A percentile compares a stretch with the other conserved stretches of the same genome.
Evolutionary conservation across 2,329 filamentous ascomycete species (phyloP).

Genomic region (Chlorencoelia australis): DNA sequence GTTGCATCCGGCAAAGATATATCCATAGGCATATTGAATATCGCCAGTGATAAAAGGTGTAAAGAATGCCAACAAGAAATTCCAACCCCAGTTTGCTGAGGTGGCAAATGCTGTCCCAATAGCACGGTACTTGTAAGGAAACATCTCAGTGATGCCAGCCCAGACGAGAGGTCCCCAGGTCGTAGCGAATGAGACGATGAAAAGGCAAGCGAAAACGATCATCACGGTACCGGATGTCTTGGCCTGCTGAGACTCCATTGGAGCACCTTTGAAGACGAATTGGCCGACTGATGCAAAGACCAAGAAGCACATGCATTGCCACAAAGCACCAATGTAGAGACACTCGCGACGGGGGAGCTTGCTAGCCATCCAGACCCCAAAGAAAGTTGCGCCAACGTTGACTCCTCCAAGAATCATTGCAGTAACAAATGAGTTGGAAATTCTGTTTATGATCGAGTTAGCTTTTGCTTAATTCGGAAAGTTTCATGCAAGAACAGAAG

Average conservation of each 20-base stretch:
- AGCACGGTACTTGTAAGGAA: constrained; percentile 52
- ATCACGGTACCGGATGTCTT: constrained; percentile 52
- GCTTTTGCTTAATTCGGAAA: neutral
- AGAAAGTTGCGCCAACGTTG: constrained; percentile 52
- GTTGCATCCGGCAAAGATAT: constrained; percentile 66
- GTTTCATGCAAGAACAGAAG: neutral
- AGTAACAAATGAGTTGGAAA: constrained; percentile 54
- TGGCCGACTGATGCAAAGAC: constrained; percentile 44
- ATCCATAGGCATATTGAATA: constrained; percentile 62
- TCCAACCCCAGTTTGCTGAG: constrained; percentile 58
- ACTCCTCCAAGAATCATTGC: constrained; percentile 60
- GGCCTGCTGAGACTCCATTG: constrained; percentile 31
- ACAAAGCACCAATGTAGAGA: constrained; percentile 54
- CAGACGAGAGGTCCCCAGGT: constrained; percentile 64
- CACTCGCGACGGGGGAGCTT: constrained; percentile 58
- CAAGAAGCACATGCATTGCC: constrained; percentile 61
- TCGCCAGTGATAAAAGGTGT: constrained; percentile 66
- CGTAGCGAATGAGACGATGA: constrained; percentile 60
- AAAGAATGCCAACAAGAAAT: constrained; percentile 68
- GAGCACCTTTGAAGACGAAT: constrained; percentile 34
- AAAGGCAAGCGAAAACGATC: constrained; percentile 65
- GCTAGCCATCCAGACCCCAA: constrained; percentile 53
- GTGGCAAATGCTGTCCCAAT: constrained; percentile 52
- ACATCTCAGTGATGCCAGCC: constrained; percentile 58
- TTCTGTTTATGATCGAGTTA: constrained; percentile 4